Base-by-base conservation (phyloP, 202 grass and related monocot species). In the Elaeis oleifera region DNA sequence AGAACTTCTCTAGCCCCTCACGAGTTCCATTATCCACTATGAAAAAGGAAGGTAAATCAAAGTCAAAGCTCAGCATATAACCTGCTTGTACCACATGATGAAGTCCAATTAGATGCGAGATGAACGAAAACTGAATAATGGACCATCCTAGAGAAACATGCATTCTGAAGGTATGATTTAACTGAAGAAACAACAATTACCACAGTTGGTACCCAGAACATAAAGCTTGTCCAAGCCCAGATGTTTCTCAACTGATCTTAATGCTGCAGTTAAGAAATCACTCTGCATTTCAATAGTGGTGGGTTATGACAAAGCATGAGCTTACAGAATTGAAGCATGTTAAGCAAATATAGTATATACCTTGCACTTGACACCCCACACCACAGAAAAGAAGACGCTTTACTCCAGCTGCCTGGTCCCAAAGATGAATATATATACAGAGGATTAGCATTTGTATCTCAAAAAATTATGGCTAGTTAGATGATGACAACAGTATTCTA, bases 351-450 rank as follows among this genome's bases (percentile, higher is more conserved):
- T 23, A 36, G 27, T 18, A 50, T 60, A 74, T 69, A 96, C 90
- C 90, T 96, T 96, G 84, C 69, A 96, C 90, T 88, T 96, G 91
- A 65, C 91, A 96, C 68, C 91, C 91, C 14, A 96, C 91, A 21
- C 91, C 91, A 58, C 91, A 96, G 64, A 96, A 90, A 78, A 96
- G 84, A 74, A 96, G 86, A 32, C 84, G 87, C 79, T 96, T 96
- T 60, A 96, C 91, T 76, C 87, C 91, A 78, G 91, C 80, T 68
- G 87, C 91, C 91, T 96, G 81, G 49, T 27, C 84, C 77, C 62
- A 82, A 71, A 71, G 50, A 68, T n/a, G 49, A 70, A 73, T 58
- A 18, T 4, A 16, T 36, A 13, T 49, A 65, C 5, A 31, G 18
- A 9, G n/a, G 8, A 15, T 22, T 27, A 54, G 11, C 8, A 3